Conservation (phyloP, 345 rosid species). For the Populus nigra region DNA sequence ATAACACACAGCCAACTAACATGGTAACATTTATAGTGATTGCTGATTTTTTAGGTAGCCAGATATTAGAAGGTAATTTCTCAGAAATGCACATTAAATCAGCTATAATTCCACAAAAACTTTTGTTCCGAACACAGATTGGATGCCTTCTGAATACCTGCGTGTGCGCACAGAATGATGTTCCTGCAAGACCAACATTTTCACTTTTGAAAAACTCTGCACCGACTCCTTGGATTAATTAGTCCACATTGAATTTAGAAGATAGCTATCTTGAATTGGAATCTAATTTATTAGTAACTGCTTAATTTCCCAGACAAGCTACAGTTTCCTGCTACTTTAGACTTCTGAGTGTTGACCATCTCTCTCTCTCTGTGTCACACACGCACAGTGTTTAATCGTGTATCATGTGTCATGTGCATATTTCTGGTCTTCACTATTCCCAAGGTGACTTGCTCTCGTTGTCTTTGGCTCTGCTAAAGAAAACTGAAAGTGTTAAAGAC, state of each 20-base stretch:
- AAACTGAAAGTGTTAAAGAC: slow-evolving; percentile 17
- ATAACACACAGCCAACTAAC: not conserved
- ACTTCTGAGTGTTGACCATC: not conserved
- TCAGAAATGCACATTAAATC: not conserved
- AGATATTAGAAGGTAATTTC: not conserved
- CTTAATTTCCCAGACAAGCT: not conserved
- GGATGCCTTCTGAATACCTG: not conserved
- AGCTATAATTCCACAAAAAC: too few relatives aligned
- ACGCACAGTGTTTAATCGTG: not conserved
- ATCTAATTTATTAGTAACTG: slow-evolving; percentile 1
- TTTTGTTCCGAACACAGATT: not conserved
- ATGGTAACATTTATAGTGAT: slow-evolving; percentile 2
- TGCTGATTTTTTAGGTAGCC: slow-evolving; percentile 1
- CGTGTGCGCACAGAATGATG: not conserved
- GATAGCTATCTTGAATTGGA: not conserved
- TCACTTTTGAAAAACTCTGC: not conserved
- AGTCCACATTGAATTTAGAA: not conserved
- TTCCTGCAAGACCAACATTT: not conserved
- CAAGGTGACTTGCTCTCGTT: slow-evolving; percentile 9
- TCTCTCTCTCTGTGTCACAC: not conserved
- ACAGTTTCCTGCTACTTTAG: slow-evolving; percentile 1
- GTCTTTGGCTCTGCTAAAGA: slow-evolving; percentile 9
- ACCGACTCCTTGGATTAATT: not conserved
- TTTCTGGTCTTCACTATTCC: slow-evolving; percentile 22
- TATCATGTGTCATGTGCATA: slow-evolving; percentile 12